Evolutionary conservation across 306 rosid species (phyloP).

Genomic region (Citrullus amarus): DNA sequence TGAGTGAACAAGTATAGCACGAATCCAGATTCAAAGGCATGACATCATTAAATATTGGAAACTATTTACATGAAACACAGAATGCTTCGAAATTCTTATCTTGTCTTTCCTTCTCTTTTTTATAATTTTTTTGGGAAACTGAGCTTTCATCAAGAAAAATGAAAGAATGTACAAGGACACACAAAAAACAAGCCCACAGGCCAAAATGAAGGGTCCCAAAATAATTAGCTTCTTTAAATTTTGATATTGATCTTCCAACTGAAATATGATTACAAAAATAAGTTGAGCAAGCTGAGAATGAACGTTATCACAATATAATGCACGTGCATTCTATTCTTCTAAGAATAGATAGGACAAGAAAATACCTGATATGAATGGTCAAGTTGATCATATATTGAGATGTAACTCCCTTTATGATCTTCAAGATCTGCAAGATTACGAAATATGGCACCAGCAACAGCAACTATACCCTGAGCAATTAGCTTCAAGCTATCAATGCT

Average conservation of each 20-base stretch:
- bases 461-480: slow-evolving; percentile 61
- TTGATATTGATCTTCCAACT: neutral
- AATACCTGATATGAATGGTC: slow-evolving; percentile 68
- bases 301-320: neutral
- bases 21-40: no score
- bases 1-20: no score
- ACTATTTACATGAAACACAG: no score
- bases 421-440: slow-evolving; percentile 57
- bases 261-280: slow-evolving; percentile 1
- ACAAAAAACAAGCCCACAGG: no score
- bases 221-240: neutral
- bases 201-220: no score
- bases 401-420: slow-evolving; percentile 65
- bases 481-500: slow-evolving; percentile 4
- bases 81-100: no score
- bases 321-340: neutral
- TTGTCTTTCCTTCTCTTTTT: no score
- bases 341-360: neutral
- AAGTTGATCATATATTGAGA: slow-evolving; percentile 87
- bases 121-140: no score
- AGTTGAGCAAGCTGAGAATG: slow-evolving; percentile 2
- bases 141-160: no score
- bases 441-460: slow-evolving; percentile 88
- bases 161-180: no score
- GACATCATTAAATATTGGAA: no score